These are phyloP conservation scores for Pulveroboletus sp. DNA, from an alignment of 1,284 basidiomycete genomes.

Conservation along the genomic window DNA sequence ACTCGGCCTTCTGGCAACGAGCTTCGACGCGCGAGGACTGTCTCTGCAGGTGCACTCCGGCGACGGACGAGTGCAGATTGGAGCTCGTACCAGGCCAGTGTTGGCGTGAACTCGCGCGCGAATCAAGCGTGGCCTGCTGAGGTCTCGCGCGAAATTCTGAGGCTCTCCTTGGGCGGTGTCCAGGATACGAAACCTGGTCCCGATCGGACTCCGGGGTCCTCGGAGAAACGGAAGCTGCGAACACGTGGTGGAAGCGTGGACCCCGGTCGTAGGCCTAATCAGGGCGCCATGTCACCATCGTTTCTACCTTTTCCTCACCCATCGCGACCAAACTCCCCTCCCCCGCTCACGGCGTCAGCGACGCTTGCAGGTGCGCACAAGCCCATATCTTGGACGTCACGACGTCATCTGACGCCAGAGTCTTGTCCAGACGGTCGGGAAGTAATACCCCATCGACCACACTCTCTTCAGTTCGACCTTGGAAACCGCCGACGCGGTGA, in stretches of 20 bases:
- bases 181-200: constrained; percentile 6
- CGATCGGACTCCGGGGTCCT: constrained; percentile 29
- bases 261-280: constrained; percentile 24
- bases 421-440: constrained; percentile 20
- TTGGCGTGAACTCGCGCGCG: constrained; percentile 33
- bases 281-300: constrained; percentile 21
- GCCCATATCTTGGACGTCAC: background rate
- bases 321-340: constrained; percentile 24
- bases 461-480: constrained; percentile 28
- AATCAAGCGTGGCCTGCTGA: constrained; percentile 45
- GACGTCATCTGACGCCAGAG: background rate
- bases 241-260: constrained; percentile 27
- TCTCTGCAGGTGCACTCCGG: constrained; percentile 14
- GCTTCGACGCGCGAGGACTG: constrained; percentile 28
- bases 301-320: constrained; percentile 38
- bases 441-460: constrained; percentile 12
- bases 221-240: constrained; percentile 2
- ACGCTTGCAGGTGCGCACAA: constrained; percentile 28
- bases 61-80: constrained; percentile 47
- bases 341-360: constrained; percentile 27
- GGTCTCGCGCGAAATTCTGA: constrained; percentile 46
- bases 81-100: constrained; percentile 41
- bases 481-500: constrained; percentile 16
- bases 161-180: constrained; percentile 36
- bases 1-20: background rate